phyloP scores from a whole-genome alignment of 208 protist genomes.

The Wallacemonas sp. region DNA sequence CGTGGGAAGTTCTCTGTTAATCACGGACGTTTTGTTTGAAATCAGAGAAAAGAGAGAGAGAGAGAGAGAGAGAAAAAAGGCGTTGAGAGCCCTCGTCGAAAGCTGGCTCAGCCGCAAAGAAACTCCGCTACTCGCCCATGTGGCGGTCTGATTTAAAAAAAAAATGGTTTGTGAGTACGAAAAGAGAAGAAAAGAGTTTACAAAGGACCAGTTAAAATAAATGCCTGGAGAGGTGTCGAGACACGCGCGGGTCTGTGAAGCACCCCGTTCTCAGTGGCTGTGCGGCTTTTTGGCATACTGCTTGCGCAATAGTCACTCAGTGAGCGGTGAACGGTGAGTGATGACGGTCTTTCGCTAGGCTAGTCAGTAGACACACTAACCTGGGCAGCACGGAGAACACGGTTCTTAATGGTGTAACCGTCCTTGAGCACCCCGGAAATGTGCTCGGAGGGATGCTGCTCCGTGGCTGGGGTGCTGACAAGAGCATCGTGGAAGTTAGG shows the following conservation, averaged over 20 bases:
- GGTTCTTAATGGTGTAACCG: constrained; percentile 85
- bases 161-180: constrained; percentile 22
- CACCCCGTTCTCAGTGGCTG: background rate
- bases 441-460: constrained; percentile 38
- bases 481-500: constrained; percentile 91
- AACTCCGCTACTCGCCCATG: background rate
- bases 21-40: constrained; percentile 9
- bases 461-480: constrained; percentile 65
- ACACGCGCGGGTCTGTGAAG: background rate
- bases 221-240: background rate
- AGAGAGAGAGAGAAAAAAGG: background rate
- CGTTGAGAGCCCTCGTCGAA: too few relatives aligned
- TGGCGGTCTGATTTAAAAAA: background rate
- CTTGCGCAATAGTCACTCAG: background rate
- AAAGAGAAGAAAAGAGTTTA: constrained; percentile 15
- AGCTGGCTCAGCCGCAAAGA: background rate
- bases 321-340: background rate
- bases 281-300: too few relatives aligned
- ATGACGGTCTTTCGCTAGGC: background rate
- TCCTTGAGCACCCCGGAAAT: constrained; percentile 88
- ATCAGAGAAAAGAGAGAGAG: constrained; percentile 3
- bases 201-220: background rate
- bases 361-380: constrained; percentile 75
- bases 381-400: constrained; percentile 89
- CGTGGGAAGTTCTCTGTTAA: background rate